Percentiles rank a stretch among this genome's conserved stretches.
phyloP scores from a whole-genome alignment of 345 rosid species.

The Eutrema yunnanense region DNA sequence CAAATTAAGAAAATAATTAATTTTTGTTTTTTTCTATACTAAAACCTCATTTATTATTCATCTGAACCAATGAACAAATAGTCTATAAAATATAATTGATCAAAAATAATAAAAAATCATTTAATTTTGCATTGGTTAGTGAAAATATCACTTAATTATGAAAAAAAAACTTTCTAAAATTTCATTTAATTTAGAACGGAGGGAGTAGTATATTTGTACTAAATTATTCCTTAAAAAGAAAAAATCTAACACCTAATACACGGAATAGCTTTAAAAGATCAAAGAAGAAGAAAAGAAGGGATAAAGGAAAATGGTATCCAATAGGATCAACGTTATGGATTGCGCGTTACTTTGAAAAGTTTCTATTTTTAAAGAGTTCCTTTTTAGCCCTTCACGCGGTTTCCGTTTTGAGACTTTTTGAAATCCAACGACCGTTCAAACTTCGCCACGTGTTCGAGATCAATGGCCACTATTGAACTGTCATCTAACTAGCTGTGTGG shows the following conservation, averaged over 20 bases:
- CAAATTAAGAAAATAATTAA: no score
- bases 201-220: neutral
- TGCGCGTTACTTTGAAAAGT: conserved; percentile 22
- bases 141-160: no score
- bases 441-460: conserved; percentile 7
- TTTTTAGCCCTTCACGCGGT: conserved; percentile 23
- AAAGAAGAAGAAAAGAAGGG: neutral
- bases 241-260: neutral
- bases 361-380: neutral
- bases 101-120: no score
- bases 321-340: conserved; percentile 14
- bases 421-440: neutral
- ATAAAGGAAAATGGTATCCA: neutral
- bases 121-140: no score
- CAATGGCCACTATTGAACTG: conserved; percentile 8
- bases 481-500: conserved; percentile 26
- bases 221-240: neutral
- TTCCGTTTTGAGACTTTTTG: neutral
- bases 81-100: no score
- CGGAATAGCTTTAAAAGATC: neutral
- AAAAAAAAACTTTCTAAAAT: no score
- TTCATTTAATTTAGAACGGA: no score
- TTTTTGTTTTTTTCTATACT: no score
- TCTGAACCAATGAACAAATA: no score
- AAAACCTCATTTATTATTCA: no score